A percentile compares a stretch with the other conserved stretches of the same genome.
Conservation (phyloP, 2,329 filamentous ascomycete species). For the Ophiostoma novo-ulmi region DNA sequence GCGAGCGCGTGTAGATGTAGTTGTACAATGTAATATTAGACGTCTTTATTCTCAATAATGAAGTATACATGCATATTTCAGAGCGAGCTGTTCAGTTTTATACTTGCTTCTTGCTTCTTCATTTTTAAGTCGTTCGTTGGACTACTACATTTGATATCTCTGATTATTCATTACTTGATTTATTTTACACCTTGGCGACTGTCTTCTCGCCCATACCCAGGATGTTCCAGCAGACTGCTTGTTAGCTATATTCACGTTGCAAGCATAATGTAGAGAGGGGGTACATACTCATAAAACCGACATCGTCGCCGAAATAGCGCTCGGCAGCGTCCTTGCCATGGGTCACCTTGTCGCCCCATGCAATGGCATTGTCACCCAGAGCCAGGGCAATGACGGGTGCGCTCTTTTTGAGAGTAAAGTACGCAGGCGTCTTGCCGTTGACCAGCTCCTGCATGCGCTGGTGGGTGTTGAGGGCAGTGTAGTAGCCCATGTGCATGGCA, state of each 20-base stretch:
- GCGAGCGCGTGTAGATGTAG: conserved; percentile 52
- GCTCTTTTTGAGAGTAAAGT: conserved; percentile 48
- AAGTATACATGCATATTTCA: neutral
- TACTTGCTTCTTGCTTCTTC: neutral
- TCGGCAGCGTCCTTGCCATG: conserved; percentile 59
- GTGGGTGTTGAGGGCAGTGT: conserved; percentile 62
- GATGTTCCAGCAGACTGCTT: conserved; percentile 23
- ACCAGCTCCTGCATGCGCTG: conserved; percentile 50
- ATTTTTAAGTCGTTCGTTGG: neutral
- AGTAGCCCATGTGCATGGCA: conserved; percentile 68
- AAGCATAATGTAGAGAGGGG: neutral
- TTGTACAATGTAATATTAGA: neutral
- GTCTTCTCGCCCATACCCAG: conserved; percentile 16
- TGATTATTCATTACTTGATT: neutral
- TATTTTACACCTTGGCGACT: conserved; percentile 11
- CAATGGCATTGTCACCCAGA: conserved; percentile 63
- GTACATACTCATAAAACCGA: conserved; percentile 58
- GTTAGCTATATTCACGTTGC: neutral
- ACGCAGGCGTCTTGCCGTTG: conserved; percentile 40
- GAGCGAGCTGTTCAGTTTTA: neutral
- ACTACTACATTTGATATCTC: neutral
- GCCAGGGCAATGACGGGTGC: conserved; percentile 66
- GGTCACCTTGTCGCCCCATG: conserved; percentile 54
- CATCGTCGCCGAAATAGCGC: conserved; percentile 61
- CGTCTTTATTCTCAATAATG: neutral